Percentiles rank a stretch among this genome's conserved stretches.
These are phyloP conservation scores for Orbilia blumenaviensis DNA, from an alignment of 2,329 filamentous ascomycete species.

Conservation along the genomic window DNA sequence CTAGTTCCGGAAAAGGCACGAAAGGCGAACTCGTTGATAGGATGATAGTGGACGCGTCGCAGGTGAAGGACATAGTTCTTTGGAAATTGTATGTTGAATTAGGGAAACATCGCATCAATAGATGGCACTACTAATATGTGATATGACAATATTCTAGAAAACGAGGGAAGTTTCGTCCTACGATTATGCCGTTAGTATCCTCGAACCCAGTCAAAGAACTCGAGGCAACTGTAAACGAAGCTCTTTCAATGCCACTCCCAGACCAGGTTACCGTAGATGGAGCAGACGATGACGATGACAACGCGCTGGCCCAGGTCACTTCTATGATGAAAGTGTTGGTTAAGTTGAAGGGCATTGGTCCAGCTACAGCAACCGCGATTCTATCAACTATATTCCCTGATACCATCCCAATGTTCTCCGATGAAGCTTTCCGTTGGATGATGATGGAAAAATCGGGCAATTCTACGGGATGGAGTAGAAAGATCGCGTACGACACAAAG, in stretches of 20 bases:
- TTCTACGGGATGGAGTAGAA: slow-evolving; percentile 62
- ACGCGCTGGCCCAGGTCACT: slow-evolving; percentile 57
- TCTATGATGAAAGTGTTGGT: slow-evolving; percentile 67
- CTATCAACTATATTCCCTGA: slow-evolving; percentile 72
- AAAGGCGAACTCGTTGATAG: neutral
- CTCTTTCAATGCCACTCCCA: slow-evolving; percentile 28
- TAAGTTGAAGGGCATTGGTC: slow-evolving; percentile 77
- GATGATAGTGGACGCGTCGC: slow-evolving; percentile 9
- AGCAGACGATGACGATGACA: slow-evolving; percentile 61
- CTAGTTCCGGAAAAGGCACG: neutral
- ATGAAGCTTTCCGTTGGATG: slow-evolving; percentile 80
- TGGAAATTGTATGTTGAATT: slow-evolving; percentile 40
- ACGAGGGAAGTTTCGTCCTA: slow-evolving; percentile 66
- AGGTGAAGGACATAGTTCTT: slow-evolving; percentile 32
- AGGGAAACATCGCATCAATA: neutral
- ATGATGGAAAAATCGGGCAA: slow-evolving; percentile 66
- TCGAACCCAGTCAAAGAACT: slow-evolving; percentile 68
- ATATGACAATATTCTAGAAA: slow-evolving; percentile 59
- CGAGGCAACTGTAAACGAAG: slow-evolving; percentile 62
- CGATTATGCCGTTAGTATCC: slow-evolving; percentile 64
- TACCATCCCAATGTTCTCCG: slow-evolving; percentile 77
- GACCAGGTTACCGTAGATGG: slow-evolving; percentile 64
- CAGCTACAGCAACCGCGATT: slow-evolving; percentile 79
- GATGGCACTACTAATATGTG: neutral
- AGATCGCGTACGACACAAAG: slow-evolving; percentile 74